Conservation (phyloP, 306 rosid genomes). For the Vigna reflexopilosa region DNA sequence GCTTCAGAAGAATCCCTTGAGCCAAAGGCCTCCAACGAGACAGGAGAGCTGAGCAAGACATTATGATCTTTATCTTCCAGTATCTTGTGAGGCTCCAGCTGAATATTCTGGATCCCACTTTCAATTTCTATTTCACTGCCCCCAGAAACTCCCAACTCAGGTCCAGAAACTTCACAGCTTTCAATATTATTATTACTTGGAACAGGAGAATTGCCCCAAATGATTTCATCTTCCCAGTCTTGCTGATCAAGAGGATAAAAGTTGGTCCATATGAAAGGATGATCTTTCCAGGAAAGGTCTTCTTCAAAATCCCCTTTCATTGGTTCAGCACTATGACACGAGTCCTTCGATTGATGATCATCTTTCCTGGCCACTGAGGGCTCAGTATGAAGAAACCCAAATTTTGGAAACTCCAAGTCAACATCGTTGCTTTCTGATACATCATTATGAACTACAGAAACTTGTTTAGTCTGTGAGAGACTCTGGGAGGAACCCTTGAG, state of each 20-base stretch:
- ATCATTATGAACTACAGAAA: slow-evolving; percentile 47
- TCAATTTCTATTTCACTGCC: slow-evolving; percentile 61
- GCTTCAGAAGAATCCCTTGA: slow-evolving; percentile 54
- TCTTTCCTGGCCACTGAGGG: slow-evolving; percentile 48
- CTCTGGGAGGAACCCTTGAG: slow-evolving; percentile 62
- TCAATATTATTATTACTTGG: slow-evolving; percentile 54
- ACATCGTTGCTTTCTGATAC: slow-evolving; percentile 55
- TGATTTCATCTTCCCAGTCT: slow-evolving; percentile 88
- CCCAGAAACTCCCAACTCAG: slow-evolving; percentile 62
- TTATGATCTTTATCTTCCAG: slow-evolving; percentile 51
- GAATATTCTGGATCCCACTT: slow-evolving; percentile 51
- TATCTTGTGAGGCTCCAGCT: slow-evolving; percentile 43
- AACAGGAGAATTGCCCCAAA: slow-evolving; percentile 87
- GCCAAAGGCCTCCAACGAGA: slow-evolving; percentile 69
- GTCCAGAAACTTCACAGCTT: slow-evolving; percentile 71
- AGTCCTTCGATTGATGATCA: slow-evolving; percentile 53
- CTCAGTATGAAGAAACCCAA: slow-evolving; percentile 61
- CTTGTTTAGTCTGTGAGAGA: slow-evolving; percentile 56
- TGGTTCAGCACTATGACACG: slow-evolving; percentile 68
- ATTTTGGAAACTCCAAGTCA: slow-evolving; percentile 59
- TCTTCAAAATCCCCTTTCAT: slow-evolving; percentile 60
- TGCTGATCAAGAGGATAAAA: slow-evolving; percentile 89
- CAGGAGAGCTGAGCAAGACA: slow-evolving; percentile 51
- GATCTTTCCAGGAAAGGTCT: slow-evolving; percentile 49
- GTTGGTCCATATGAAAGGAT: slow-evolving; percentile 49